phyloP scores from a whole-genome alignment of 306 rosid species.

The Cicer chorassanicum region DNA sequence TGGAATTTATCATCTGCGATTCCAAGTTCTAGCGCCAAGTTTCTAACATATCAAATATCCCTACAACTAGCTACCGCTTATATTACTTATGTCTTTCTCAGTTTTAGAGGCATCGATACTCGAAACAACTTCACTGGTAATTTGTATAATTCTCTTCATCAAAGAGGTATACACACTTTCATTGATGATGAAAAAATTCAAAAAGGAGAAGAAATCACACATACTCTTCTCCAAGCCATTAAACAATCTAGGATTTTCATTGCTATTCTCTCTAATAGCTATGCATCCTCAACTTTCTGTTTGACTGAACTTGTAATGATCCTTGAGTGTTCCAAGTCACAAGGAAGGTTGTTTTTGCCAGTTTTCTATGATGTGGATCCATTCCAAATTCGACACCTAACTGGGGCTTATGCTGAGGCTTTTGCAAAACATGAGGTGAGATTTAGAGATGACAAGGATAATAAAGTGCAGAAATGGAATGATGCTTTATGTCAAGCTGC shows the following conservation, averaged over 20 bases:
- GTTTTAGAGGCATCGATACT: not conserved
- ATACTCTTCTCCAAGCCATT: not conserved
- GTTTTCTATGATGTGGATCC: constrained; percentile 14
- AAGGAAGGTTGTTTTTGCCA: constrained; percentile 10
- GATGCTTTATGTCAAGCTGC: not conserved
- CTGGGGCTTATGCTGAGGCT: not conserved
- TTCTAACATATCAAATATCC: too few relatives aligned
- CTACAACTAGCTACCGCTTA: too few relatives aligned
- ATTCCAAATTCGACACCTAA: not conserved
- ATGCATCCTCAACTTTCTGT: not conserved
- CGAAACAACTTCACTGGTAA: not conserved
- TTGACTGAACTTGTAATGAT: not conserved
- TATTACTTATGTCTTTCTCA: constrained; percentile 4
- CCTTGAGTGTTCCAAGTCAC: not conserved
- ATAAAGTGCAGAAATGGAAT: constrained; percentile 5
- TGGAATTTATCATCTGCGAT: too few relatives aligned
- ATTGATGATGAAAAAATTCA: not conserved
- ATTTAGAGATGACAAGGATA: not conserved
- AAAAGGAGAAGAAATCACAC: constrained; percentile 16
- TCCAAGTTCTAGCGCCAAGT: too few relatives aligned
- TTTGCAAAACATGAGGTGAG: not conserved
- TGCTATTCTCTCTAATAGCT: not conserved
- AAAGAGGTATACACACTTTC: constrained; percentile 3
- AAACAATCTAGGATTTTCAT: not conserved
- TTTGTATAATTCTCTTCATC: not conserved